A percentile compares a stretch with the other conserved stretches of the same genome.
phyloP scores from a whole-genome alignment of 179 eudicot species.

The Beta macrorhiza region DNA sequence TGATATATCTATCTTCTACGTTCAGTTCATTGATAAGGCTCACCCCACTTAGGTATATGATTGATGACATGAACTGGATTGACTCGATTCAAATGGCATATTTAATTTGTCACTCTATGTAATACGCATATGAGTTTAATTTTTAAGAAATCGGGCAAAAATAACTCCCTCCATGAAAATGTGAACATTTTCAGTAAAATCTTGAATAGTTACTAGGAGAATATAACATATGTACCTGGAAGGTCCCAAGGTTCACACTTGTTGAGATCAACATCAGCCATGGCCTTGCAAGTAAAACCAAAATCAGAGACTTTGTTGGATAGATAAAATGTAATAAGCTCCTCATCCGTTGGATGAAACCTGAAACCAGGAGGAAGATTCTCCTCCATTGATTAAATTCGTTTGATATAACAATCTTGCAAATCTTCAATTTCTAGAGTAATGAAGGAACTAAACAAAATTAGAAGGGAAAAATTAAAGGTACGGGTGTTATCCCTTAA shows the following conservation, averaged over 20 bases:
- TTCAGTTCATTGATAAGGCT: no score
- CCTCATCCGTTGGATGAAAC: slow-evolving; percentile 89
- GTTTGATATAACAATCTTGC: no score
- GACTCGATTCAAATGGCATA: no score
- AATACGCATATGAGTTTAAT: no score
- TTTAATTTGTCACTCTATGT: no score
- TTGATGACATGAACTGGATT: no score
- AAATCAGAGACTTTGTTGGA: slow-evolving; percentile 64
- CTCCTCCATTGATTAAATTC: slow-evolving; percentile 46
- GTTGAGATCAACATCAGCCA: slow-evolving; percentile 84
- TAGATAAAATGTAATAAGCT: slow-evolving; percentile 69
- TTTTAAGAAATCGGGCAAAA: no score
- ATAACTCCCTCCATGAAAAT: no score
- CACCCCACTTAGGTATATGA: no score
- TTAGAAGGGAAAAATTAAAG: slow-evolving; percentile 16
- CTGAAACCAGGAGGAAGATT: slow-evolving; percentile 88
- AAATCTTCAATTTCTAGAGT: background rate
- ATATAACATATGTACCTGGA: slow-evolving; percentile 47
- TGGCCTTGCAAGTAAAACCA: slow-evolving; percentile 57
- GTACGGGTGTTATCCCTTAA: slow-evolving; percentile 9
- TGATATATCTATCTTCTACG: no score
- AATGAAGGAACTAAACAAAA: background rate
- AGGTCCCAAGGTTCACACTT: slow-evolving; percentile 94
- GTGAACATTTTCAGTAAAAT: no score
- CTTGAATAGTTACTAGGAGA: background rate